phyloP scores from a whole-genome alignment of 106 monocot species.

The Dendrobium huoshanense region DNA sequence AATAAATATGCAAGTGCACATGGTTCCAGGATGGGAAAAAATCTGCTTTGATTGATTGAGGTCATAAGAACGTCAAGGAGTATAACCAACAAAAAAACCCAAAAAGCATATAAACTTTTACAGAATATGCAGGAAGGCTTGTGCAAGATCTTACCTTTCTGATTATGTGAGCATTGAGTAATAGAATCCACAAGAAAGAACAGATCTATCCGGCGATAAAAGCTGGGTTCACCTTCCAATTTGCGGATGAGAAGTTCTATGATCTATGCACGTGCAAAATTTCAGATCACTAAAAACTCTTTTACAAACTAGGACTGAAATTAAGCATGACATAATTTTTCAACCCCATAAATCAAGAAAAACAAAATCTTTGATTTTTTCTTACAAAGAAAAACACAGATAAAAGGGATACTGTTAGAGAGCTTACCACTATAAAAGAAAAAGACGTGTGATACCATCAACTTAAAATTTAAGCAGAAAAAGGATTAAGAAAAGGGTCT shows the following conservation, averaged over 20 bases:
- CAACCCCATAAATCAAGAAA: not conserved
- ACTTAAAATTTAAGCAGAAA: not conserved
- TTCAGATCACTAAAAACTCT: not conserved
- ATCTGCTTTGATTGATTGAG: not conserved
- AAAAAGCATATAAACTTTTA: not conserved
- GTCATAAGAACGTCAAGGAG: not conserved
- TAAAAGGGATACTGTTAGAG: not conserved
- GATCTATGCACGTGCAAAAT: slow-evolving; percentile 40
- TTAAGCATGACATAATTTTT: not conserved
- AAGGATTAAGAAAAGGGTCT: not conserved
- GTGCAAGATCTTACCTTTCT: slow-evolving; percentile 60
- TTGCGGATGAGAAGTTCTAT: slow-evolving; percentile 83
- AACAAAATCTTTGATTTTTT: not conserved
- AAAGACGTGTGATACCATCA: not conserved
- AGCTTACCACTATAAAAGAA: not conserved
- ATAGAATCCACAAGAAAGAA: slow-evolving; percentile 97
- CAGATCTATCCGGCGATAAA: slow-evolving; percentile 79
- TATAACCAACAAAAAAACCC: not conserved
- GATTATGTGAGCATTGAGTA: slow-evolving; percentile 86
- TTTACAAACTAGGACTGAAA: not conserved
- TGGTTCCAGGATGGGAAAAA: not conserved
- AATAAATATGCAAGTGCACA: not conserved
- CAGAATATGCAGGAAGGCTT: not conserved
- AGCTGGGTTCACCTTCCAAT: slow-evolving; percentile 75
- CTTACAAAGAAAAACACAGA: not conserved